phyloP scores from a whole-genome alignment of 176 grass and related monocot species.

The Oryza brachyantha region DNA sequence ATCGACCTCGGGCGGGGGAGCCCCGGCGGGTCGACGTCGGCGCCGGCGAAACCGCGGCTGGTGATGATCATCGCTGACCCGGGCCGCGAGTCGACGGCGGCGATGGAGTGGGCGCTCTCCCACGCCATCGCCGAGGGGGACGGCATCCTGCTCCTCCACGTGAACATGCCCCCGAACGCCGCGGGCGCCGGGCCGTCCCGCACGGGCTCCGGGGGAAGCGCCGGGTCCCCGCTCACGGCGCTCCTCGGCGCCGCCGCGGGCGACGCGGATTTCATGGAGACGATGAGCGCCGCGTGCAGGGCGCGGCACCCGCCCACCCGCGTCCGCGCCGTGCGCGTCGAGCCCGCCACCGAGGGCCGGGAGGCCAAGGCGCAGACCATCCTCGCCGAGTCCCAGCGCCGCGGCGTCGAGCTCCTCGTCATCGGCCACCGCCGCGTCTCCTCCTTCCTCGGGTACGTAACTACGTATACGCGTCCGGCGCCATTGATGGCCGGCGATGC shows the following conservation, averaged over 20 bases:
- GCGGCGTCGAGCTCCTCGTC: conserved; percentile 71
- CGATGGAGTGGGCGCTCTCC: conserved; percentile 82
- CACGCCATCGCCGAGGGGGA: conserved; percentile 71
- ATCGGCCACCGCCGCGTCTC: conserved; percentile 63
- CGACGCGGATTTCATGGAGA: conserved; percentile 58
- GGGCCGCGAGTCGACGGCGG: conserved; percentile 59
- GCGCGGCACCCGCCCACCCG: conserved; percentile 47
- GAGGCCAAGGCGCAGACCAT: conserved; percentile 80
- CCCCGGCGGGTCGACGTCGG: background rate
- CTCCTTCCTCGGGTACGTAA: conserved; percentile 59
- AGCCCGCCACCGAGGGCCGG: conserved; percentile 56
- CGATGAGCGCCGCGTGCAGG: conserved; percentile 59
- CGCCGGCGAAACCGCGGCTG: conserved; percentile 44
- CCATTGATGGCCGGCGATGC: too few species aligned
- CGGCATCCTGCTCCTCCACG: conserved; percentile 77
- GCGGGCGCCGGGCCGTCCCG: conserved; percentile 26
- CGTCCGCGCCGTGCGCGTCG: conserved; percentile 51
- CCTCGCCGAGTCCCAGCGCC: conserved; percentile 49
- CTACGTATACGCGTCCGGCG: too few species aligned
- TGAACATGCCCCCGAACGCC: conserved; percentile 42
- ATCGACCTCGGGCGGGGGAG: conserved; percentile 7
- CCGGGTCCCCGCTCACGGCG: conserved; percentile 28
- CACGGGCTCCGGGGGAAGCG: background rate
- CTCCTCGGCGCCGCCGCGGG: conserved; percentile 20
- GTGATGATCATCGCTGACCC: conserved; percentile 77